These are phyloP conservation scores for Yarrowia deformans DNA, from an alignment of 805 yeast species.

Conservation along the genomic window DNA sequence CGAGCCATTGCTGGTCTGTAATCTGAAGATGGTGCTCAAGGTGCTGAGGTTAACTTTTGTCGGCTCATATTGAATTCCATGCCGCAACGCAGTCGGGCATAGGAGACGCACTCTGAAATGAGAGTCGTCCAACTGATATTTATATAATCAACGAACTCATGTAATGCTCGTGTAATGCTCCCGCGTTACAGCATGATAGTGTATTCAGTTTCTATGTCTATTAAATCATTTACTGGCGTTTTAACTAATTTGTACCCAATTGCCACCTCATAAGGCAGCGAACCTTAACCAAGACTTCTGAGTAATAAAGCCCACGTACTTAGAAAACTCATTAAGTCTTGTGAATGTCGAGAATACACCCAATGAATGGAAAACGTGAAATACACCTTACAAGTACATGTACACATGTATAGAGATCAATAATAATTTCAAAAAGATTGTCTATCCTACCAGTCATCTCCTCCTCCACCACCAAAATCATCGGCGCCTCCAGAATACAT, in stretches of 20 bases:
- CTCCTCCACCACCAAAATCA: conserved; percentile 54
- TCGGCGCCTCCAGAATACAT: conserved; percentile 48
- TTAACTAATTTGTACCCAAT: background rate
- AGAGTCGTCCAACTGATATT: no score
- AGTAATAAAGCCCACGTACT: background rate
- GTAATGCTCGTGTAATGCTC: no score
- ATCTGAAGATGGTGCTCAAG: background rate
- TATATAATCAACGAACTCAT: no score
- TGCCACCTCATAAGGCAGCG: conserved; percentile 25
- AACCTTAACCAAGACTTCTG: background rate
- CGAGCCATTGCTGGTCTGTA: conserved; percentile 13
- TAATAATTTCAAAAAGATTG: background rate
- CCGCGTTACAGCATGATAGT: no score
- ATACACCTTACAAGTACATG: no score
- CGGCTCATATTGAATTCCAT: background rate
- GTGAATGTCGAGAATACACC: no score
- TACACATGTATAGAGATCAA: no score
- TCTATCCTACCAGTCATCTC: conserved; percentile 25
- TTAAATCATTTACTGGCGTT: background rate
- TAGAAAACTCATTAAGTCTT: no score
- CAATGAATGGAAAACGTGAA: no score
- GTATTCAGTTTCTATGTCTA: no score
- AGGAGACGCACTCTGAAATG: no score
- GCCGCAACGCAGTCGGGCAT: no score
- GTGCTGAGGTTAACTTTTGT: conserved; percentile 17